These are phyloP conservation scores for Kwoniella europaea DNA, from an alignment of 768 basidiomycete species.

Conservation along the genomic window DNA sequence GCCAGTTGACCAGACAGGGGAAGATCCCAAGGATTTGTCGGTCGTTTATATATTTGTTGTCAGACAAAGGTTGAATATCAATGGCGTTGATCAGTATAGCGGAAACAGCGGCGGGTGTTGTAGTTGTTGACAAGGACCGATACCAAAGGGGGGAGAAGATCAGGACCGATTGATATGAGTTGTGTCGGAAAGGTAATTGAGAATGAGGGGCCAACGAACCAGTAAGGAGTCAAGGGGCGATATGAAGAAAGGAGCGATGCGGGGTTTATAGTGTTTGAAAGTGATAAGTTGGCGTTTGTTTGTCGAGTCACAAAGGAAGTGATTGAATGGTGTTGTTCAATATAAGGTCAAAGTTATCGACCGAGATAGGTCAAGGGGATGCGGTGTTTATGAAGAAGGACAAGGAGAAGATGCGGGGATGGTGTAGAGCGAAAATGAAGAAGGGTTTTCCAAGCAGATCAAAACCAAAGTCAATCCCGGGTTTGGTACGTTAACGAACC, in stretches of 20 bases:
- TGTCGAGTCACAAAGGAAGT: constrained; percentile 1
- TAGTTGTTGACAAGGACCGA: background rate
- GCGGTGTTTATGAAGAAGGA: background rate
- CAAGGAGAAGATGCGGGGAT: constrained; percentile 1
- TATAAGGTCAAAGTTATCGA: constrained; percentile 1
- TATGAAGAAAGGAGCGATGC: constrained; percentile 1
- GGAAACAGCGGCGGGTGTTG: constrained; percentile 1
- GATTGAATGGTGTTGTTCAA: constrained; percentile 1
- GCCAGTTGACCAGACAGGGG: background rate
- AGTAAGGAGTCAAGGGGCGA: background rate
- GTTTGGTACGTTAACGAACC: background rate
- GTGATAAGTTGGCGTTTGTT: background rate
- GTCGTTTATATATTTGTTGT: constrained; percentile 10
- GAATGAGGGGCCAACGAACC: constrained; percentile 6
- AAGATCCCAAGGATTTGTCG: background rate
- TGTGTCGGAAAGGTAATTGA: constrained; percentile 16
- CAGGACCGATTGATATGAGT: constrained; percentile 6
- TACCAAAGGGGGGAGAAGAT: background rate
- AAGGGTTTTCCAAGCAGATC: background rate
- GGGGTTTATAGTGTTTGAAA: constrained; percentile 6
- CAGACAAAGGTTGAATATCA: constrained; percentile 4
- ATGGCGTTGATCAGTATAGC: background rate
- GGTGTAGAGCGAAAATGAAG: background rate
- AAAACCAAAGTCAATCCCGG: background rate
- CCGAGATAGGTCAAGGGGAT: constrained; percentile 1